These are phyloP conservation scores for Amoeboradix gromovi DNA, from an alignment of 371 early-diverging fungal species.

Conservation along the genomic window DNA sequence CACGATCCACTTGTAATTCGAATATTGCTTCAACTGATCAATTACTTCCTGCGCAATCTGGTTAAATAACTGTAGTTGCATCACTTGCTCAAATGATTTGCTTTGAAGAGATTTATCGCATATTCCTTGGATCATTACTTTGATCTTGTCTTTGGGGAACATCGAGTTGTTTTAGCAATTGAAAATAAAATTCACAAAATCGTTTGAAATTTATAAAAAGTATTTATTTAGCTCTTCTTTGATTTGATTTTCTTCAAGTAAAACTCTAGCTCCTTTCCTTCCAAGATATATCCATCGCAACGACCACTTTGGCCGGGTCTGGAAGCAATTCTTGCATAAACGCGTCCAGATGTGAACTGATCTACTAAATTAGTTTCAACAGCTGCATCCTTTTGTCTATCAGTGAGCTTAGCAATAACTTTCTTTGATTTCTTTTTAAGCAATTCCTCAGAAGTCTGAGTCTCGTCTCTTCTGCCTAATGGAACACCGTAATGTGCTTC, in stretches of 20 bases:
- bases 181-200: too few species aligned
- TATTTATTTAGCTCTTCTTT: too few species aligned
- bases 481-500: conserved; percentile 73
- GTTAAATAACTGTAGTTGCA: too few species aligned
- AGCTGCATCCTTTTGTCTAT: conserved; percentile 44
- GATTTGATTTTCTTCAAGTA: conserved; percentile 65
- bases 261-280: conserved; percentile 94
- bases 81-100: too few species aligned
- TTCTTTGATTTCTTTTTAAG: conserved; percentile 60
- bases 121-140: too few species aligned
- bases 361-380: conserved; percentile 67
- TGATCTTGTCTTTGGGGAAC: too few species aligned
- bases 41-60: too few species aligned
- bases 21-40: too few species aligned
- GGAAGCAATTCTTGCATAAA: conserved; percentile 77
- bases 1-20: too few species aligned
- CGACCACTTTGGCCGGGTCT: conserved; percentile 98
- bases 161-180: too few species aligned
- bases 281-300: conserved; percentile 93
- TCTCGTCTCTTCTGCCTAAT: conserved; percentile 47
- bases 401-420: conserved; percentile 55
- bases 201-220: too few species aligned
- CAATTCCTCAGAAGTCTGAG: conserved; percentile 13
- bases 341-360: conserved; percentile 84
- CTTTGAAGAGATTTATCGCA: too few species aligned